A percentile compares a stretch with the other conserved stretches of the same genome.
These are phyloP conservation scores for Colletotrichum sp. DNA, from an alignment of 2,329 filamentous ascomycete genomes.

Conservation along the genomic window DNA sequence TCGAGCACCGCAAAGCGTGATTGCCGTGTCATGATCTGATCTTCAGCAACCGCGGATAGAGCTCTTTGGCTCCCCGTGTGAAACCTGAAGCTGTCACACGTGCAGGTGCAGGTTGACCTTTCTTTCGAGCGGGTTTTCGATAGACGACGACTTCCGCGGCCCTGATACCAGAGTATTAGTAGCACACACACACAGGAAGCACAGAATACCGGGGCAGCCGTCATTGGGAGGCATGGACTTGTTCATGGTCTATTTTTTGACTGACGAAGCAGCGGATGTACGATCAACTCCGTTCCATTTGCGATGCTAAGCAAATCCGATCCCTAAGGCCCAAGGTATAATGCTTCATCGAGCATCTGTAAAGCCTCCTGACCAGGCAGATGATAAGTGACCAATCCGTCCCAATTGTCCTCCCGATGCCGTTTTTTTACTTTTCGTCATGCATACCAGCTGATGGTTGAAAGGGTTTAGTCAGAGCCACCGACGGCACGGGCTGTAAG, in stretches of 20 bases:
- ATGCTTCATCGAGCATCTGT: constrained; percentile 23
- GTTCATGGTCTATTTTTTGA: constrained; percentile 21
- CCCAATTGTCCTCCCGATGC: constrained; percentile 12
- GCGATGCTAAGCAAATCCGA: constrained; percentile 23
- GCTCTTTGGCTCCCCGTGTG: not conserved
- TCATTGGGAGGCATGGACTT: constrained; percentile 17
- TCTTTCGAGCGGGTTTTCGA: not conserved
- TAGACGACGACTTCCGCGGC: not conserved
- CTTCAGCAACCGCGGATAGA: not conserved
- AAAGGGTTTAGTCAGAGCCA: constrained; percentile 47
- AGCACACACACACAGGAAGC: not conserved
- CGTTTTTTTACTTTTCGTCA: constrained; percentile 20
- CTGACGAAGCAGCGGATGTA: constrained; percentile 21
- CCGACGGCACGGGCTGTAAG: constrained; percentile 64
- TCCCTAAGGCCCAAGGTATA: constrained; percentile 23
- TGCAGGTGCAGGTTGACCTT: not conserved
- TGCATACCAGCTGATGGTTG: constrained; percentile 7
- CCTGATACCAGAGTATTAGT: not conserved
- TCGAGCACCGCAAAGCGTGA: not conserved
- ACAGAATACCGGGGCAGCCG: not conserved
- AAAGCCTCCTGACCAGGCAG: constrained; percentile 23
- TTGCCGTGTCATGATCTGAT: not conserved
- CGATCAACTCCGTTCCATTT: constrained; percentile 24
- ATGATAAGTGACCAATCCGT: constrained; percentile 20
- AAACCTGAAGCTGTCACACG: not conserved